These are phyloP conservation scores for Scheffersomyces stambukii DNA, from an alignment of 1,139 yeast species.

Conservation along the genomic window DNA sequence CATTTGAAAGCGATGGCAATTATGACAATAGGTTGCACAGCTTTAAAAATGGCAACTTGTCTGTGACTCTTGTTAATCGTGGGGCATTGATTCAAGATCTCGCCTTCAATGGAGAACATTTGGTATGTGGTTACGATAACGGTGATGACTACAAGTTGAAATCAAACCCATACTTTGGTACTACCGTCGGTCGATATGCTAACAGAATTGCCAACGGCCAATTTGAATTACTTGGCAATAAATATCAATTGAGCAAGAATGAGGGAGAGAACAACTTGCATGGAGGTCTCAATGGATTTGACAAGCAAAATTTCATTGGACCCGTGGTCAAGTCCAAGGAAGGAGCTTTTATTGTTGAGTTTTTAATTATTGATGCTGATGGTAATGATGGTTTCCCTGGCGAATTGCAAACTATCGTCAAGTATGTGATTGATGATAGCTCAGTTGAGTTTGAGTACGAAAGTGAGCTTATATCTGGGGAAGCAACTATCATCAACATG, in stretches of 20 bases:
- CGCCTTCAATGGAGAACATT: conserved; percentile 27
- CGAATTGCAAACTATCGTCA: conserved; percentile 39
- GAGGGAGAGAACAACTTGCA: conserved; percentile 43
- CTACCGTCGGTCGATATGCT: conserved; percentile 63
- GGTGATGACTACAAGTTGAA: conserved; percentile 31
- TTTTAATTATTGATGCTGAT: conserved; percentile 39
- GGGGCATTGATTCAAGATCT: conserved; percentile 51
- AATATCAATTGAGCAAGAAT: conserved; percentile 38
- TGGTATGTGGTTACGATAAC: conserved; percentile 32
- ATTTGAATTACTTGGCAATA: conserved; percentile 37
- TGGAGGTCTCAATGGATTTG: conserved; percentile 53
- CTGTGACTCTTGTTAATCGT: conserved; percentile 44
- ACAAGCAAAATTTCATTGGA: conserved; percentile 46
- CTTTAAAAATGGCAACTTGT: conserved; percentile 28
- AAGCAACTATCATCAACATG: conserved; percentile 51
- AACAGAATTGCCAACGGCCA: conserved; percentile 52
- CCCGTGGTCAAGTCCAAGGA: conserved; percentile 40
- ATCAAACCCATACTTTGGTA: conserved; percentile 53
- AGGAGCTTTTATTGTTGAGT: conserved; percentile 33
- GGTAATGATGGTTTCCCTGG: conserved; percentile 57
- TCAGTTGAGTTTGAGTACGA: conserved; percentile 44
- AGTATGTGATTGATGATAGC: conserved; percentile 32
- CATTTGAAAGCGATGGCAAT: conserved; percentile 19
- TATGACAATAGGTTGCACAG: conserved; percentile 42
- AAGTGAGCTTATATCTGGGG: conserved; percentile 34